Percentiles rank a stretch among this genome's conserved stretches.
phyloP scores from a whole-genome alignment of 1,139 yeast species.

The Geotrichum europaeum region DNA sequence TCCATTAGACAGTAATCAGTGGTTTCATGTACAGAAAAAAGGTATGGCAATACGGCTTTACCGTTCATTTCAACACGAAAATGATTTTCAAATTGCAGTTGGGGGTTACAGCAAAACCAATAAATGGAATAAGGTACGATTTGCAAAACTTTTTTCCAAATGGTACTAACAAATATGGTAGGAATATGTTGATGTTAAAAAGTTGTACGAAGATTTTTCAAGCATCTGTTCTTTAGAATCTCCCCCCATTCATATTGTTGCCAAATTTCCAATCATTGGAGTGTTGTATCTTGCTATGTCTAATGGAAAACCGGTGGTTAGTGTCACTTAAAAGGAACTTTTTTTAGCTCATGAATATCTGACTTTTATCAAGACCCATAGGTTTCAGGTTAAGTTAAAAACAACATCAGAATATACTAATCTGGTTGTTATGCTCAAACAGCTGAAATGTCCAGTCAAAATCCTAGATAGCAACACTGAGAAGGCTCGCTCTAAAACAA shows the following conservation, averaged over 20 bases:
- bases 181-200: constrained; percentile 3
- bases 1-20: background rate
- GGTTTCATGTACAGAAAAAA: background rate
- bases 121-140: constrained; percentile 8
- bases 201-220: constrained; percentile 12
- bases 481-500: background rate
- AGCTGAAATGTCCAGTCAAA: background rate
- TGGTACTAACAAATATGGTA: constrained; percentile 1
- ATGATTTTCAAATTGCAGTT: background rate
- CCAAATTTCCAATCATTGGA: constrained; percentile 18
- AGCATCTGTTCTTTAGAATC: constrained; percentile 3
- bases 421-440: background rate
- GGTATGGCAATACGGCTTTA: background rate
- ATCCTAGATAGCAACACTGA: background rate
- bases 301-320: constrained; percentile 10
- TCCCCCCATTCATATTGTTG: constrained; percentile 17
- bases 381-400: constrained; percentile 8
- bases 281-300: constrained; percentile 16
- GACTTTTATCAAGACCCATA: constrained; percentile 4
- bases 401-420: background rate
- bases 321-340: background rate
- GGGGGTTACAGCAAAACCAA: background rate
- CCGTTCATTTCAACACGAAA: background rate
- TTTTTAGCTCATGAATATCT: background rate
- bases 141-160: constrained; percentile 6